These are phyloP conservation scores for Pontederia paniculata DNA, from an alignment of 176 grass and related monocot species.

Conservation along the genomic window DNA sequence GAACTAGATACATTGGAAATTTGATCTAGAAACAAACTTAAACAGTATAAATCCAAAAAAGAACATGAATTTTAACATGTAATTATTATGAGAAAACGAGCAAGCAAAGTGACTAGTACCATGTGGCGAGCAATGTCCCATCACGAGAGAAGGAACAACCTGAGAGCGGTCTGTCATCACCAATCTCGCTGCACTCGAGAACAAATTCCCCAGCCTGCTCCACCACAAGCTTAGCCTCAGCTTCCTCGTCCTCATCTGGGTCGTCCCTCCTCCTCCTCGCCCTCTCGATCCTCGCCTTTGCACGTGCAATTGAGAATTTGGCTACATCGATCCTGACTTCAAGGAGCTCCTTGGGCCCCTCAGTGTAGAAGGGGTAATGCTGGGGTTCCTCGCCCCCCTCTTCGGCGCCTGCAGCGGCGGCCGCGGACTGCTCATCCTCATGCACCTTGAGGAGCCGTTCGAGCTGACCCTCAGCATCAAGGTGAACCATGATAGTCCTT, in stretches of 20 bases:
- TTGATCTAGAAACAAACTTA: too few species aligned
- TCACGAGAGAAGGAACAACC: conserved; percentile 82
- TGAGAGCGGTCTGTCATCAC: conserved; percentile 69
- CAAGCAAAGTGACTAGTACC: conserved; percentile 19
- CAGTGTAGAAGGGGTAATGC: conserved; percentile 86
- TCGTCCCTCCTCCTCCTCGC: conserved; percentile 61
- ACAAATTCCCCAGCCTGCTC: conserved; percentile 50
- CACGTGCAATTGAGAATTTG: conserved; percentile 39
- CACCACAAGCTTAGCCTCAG: conserved; percentile 57
- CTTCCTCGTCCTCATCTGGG: conserved; percentile 73
- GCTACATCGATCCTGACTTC: conserved; percentile 52
- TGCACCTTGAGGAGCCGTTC: conserved; percentile 60
- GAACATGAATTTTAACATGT: background rate
- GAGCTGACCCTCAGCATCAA: conserved; percentile 62
- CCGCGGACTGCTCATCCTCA: conserved; percentile 59
- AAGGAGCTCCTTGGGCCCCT: conserved; percentile 59
- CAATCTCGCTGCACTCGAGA: conserved; percentile 90
- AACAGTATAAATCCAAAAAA: background rate
- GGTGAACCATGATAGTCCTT: conserved; percentile 62
- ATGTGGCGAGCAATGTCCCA: conserved; percentile 60
- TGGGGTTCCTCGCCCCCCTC: conserved; percentile 33
- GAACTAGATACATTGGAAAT: too few species aligned
- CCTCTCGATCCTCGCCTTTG: conserved; percentile 63
- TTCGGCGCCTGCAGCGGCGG: conserved; percentile 4
- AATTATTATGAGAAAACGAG: background rate